phyloP scores from a whole-genome alignment of 495 filamentous ascomycete genomes.

The Annulohypoxylon moriforme region DNA sequence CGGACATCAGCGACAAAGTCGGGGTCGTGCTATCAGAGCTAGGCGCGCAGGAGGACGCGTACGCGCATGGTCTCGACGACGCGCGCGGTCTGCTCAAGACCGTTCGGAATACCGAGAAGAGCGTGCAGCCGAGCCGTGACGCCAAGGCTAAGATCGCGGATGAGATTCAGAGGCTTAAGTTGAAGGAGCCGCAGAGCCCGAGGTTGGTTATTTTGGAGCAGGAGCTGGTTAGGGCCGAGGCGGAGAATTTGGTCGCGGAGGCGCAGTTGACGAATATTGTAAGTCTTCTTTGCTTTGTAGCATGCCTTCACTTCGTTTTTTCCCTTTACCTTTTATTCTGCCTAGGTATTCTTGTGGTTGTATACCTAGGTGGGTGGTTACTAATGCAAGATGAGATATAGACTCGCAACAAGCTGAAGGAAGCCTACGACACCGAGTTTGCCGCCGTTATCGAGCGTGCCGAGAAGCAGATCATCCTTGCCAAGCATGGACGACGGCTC shows the following conservation, averaged over 20 bases:
- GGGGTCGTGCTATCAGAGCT: slow-evolving; percentile 91
- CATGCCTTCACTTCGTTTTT: not conserved
- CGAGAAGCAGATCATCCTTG: slow-evolving; percentile 95
- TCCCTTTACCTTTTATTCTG: not conserved
- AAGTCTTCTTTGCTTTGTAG: too few relatives aligned
- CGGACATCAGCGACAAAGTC: slow-evolving; percentile 91
- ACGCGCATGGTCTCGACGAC: slow-evolving; percentile 88
- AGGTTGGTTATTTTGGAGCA: slow-evolving; percentile 87
- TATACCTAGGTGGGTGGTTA: not conserved
- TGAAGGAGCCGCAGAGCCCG: slow-evolving; percentile 84
- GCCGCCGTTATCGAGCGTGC: slow-evolving; percentile 91
- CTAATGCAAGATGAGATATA: slow-evolving; percentile 47
- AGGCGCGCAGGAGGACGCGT: slow-evolving; percentile 89
- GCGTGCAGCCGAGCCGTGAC: slow-evolving; percentile 91
- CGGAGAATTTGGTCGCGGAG: slow-evolving; percentile 94
- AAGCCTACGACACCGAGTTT: slow-evolving; percentile 88
- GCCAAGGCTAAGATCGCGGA: slow-evolving; percentile 85
- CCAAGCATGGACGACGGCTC: slow-evolving; percentile 85
- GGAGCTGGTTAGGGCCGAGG: slow-evolving; percentile 94
- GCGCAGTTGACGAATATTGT: slow-evolving; percentile 96
- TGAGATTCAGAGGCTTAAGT: slow-evolving; percentile 88
- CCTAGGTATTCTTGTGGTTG: not conserved
- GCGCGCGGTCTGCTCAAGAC: slow-evolving; percentile 82
- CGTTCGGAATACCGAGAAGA: slow-evolving; percentile 90
- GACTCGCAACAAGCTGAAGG: slow-evolving; percentile 93